Percentiles rank a stretch among this genome's conserved stretches.
These are phyloP conservation scores for Citrus mangshanensis DNA, from an alignment of 345 rosid species.

Conservation along the genomic window DNA sequence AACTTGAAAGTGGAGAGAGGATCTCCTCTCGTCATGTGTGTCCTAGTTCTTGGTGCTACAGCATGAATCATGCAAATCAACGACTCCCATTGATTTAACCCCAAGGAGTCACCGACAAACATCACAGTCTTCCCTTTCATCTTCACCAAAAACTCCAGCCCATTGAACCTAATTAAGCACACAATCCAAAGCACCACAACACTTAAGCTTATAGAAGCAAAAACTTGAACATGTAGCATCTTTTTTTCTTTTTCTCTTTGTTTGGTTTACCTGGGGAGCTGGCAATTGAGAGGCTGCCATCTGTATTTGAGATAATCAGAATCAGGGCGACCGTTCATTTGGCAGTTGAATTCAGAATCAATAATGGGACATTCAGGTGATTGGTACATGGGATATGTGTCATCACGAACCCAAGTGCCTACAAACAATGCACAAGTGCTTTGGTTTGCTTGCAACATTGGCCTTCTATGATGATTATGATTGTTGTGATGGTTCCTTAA, in stretches of 20 bases:
- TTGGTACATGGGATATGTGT: slow-evolving; percentile 65
- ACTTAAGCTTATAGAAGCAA: background rate
- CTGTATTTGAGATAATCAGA: slow-evolving; percentile 77
- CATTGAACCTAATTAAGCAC: slow-evolving; percentile 53
- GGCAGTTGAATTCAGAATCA: slow-evolving; percentile 79
- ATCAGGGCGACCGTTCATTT: slow-evolving; percentile 84
- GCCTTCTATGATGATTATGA: slow-evolving; percentile 33
- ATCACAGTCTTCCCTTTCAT: slow-evolving; percentile 74
- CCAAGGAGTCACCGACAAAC: slow-evolving; percentile 95
- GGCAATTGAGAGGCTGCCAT: slow-evolving; percentile 84
- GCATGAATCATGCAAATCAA: slow-evolving; percentile 74
- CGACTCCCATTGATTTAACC: slow-evolving; percentile 92
- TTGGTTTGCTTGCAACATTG: slow-evolving; percentile 21
- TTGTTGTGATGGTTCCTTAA: slow-evolving; percentile 54
- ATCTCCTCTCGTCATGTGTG: slow-evolving; percentile 56
- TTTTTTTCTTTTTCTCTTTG: too few relatives aligned
- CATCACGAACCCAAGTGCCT: slow-evolving; percentile 77
- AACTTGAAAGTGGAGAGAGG: slow-evolving; percentile 80
- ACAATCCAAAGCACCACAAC: background rate
- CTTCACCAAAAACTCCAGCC: slow-evolving; percentile 56
- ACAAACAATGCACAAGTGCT: slow-evolving; percentile 52
- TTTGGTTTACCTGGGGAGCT: slow-evolving; percentile 67
- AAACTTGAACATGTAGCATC: background rate
- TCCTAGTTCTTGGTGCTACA: slow-evolving; percentile 46
- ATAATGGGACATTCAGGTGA: slow-evolving; percentile 53